These are phyloP conservation scores for Phanerochaete carnosa DNA, from an alignment of 768 basidiomycete species.

Conservation along the genomic window DNA sequence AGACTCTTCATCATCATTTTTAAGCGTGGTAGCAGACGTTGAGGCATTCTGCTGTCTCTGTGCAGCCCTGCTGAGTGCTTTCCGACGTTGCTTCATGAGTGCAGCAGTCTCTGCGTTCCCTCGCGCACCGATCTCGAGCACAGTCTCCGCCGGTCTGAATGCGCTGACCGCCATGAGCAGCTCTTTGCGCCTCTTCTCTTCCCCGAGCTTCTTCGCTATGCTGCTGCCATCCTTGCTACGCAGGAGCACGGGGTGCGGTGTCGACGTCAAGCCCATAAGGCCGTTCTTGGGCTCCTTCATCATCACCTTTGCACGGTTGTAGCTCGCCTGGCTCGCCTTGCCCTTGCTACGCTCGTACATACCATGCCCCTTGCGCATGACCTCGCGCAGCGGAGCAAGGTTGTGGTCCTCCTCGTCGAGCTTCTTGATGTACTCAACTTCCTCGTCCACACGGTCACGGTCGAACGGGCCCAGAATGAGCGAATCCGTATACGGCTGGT, in stretches of 20 bases:
- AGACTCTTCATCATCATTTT: conserved; percentile 31
- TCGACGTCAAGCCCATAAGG: conserved; percentile 59
- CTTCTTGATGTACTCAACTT: conserved; percentile 73
- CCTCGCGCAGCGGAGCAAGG: conserved; percentile 64
- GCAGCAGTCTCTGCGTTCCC: conserved; percentile 56
- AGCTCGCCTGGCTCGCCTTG: conserved; percentile 82
- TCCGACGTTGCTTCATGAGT: conserved; percentile 87
- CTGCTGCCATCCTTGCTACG: conserved; percentile 32
- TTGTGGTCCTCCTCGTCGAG: conserved; percentile 63
- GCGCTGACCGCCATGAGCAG: conserved; percentile 74
- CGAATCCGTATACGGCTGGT: conserved; percentile 64
- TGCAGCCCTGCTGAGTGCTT: conserved; percentile 65
- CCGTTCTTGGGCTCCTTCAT: conserved; percentile 66
- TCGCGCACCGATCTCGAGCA: conserved; percentile 84
- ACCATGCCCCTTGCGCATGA: conserved; percentile 84
- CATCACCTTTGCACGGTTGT: conserved; percentile 88
- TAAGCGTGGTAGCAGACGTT: conserved; percentile 31
- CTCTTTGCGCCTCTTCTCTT: conserved; percentile 56
- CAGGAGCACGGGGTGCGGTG: conserved; percentile 68
- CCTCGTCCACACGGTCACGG: conserved; percentile 75
- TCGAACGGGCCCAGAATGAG: conserved; percentile 83
- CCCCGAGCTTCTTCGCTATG: conserved; percentile 33
- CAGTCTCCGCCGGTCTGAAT: conserved; percentile 85
- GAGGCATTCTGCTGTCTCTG: conserved; percentile 40
- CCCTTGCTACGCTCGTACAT: conserved; percentile 95